Conservation (phyloP, 179 eudicot species). For the Vitellaria paradoxa region DNA sequence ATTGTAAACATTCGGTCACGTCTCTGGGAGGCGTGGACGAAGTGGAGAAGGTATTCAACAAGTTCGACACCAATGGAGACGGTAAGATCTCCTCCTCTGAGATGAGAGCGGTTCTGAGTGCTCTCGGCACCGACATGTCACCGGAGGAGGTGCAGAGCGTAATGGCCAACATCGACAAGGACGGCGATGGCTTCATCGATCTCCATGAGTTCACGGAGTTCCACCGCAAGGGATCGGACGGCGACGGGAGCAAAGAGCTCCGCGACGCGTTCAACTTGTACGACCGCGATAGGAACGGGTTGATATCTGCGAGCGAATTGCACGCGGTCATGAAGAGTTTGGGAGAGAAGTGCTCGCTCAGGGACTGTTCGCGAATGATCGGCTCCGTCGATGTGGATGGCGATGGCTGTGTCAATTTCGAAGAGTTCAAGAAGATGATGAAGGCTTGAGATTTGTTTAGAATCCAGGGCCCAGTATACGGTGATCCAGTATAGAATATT, state of each 20-base stretch:
- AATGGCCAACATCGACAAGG: constrained; percentile 69
- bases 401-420: constrained; percentile 71
- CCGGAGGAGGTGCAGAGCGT: constrained; percentile 35
- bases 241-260: constrained; percentile 23
- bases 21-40: constrained; percentile 28
- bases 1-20: background rate
- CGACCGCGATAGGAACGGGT: constrained; percentile 63
- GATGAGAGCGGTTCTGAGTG: constrained; percentile 42
- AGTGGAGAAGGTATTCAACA: constrained; percentile 48
- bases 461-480: too few relatives aligned
- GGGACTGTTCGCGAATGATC: constrained; percentile 67
- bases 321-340: constrained; percentile 51
- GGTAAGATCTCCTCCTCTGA: constrained; percentile 60
- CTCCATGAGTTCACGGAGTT: constrained; percentile 44
- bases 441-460: constrained; percentile 9
- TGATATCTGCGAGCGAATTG: constrained; percentile 68
- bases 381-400: constrained; percentile 60
- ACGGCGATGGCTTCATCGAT: constrained; percentile 67
- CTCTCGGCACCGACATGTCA: constrained; percentile 58
- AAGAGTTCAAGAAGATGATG: constrained; percentile 87
- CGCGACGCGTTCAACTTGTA: constrained; percentile 70
- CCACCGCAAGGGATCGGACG: background rate
- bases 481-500: too few relatives aligned
- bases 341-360: constrained; percentile 56
- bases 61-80: constrained; percentile 75